Conservation (phyloP, 192 early-diverging fungal genomes). For the Coemansia sp. region DNA sequence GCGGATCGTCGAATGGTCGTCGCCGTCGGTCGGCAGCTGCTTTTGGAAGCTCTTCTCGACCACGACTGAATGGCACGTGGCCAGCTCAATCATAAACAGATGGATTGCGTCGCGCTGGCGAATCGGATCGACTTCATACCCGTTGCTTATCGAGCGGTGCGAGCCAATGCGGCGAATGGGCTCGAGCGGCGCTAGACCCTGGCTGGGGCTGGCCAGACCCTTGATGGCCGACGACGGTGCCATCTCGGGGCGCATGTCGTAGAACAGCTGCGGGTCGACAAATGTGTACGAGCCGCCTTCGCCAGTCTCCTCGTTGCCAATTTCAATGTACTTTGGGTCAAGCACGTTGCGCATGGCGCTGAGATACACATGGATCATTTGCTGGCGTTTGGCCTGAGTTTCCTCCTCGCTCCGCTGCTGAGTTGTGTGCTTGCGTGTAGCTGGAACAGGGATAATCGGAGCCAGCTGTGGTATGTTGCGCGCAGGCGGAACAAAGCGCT, state of each 20-base stretch:
- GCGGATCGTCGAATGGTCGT: slow-evolving; percentile 38
- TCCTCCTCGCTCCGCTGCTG: slow-evolving; percentile 34
- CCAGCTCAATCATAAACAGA: slow-evolving; percentile 80
- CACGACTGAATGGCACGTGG: slow-evolving; percentile 93
- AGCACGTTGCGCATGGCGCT: slow-evolving; percentile 63
- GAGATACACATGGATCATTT: slow-evolving; percentile 58
- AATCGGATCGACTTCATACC: slow-evolving; percentile 56
- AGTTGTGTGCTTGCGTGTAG: slow-evolving; percentile 30
- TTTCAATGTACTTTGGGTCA: slow-evolving; percentile 61
- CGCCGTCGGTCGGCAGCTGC: slow-evolving; percentile 36
- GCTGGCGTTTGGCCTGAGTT: slow-evolving; percentile 25
- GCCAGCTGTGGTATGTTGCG: not conserved
- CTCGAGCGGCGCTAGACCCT: slow-evolving; percentile 17
- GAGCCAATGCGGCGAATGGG: slow-evolving; percentile 36
- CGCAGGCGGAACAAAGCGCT: not conserved
- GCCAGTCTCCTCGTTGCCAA: slow-evolving; percentile 55
- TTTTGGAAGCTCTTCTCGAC: slow-evolving; percentile 65
- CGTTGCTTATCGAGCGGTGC: slow-evolving; percentile 44
- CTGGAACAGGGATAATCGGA: not conserved
- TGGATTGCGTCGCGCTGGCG: slow-evolving; percentile 56
- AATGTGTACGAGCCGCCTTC: slow-evolving; percentile 64
- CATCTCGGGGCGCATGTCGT: slow-evolving; percentile 63
- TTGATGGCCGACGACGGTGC: slow-evolving; percentile 33
- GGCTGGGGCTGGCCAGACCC: slow-evolving; percentile 6
- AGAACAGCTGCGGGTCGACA: slow-evolving; percentile 76